phyloP scores from a whole-genome alignment of 2,329 filamentous ascomycete genomes.

The Lecanoromycetidae sp. region DNA sequence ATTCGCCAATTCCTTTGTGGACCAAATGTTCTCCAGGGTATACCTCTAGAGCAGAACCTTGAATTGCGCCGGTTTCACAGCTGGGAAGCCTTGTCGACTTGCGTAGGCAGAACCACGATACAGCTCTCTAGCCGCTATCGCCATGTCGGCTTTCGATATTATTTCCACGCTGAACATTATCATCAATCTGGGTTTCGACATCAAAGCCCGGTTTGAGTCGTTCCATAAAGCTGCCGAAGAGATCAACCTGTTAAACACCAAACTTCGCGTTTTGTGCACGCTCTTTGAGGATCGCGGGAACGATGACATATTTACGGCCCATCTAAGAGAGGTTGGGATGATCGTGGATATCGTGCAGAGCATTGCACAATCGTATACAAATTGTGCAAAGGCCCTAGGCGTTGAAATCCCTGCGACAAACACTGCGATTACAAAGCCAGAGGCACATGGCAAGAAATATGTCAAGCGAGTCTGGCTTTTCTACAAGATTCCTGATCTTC shows the following conservation, averaged over 20 bases:
- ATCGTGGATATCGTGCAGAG: constrained; percentile 15
- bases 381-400: constrained; percentile 14
- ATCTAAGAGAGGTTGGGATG: constrained; percentile 14
- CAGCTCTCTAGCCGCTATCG: constrained; percentile 14
- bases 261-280: constrained; percentile 14
- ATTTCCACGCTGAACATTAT: constrained; percentile 15
- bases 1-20: constrained; percentile 3
- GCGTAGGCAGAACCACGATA: constrained; percentile 13
- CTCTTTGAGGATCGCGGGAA: constrained; percentile 14
- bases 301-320: constrained; percentile 15
- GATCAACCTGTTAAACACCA: constrained; percentile 14
- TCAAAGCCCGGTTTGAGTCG: constrained; percentile 14
- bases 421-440: constrained; percentile 12
- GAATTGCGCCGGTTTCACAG: constrained; percentile 12
- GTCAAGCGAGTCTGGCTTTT: constrained; percentile 13
- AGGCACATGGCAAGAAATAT: constrained; percentile 15
- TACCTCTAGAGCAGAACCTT: constrained; percentile 11
- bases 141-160: constrained; percentile 14
- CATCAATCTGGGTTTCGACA: constrained; percentile 14
- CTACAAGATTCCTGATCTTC: constrained; percentile 15
- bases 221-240: constrained; percentile 14
- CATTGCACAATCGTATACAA: constrained; percentile 15
- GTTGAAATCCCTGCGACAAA: constrained; percentile 13
- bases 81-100: constrained; percentile 12
- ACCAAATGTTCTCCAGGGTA: constrained; percentile 7